Evolutionary conservation across 805 yeast genomes (phyloP).

Genomic region (Ogataea pini): DNA sequence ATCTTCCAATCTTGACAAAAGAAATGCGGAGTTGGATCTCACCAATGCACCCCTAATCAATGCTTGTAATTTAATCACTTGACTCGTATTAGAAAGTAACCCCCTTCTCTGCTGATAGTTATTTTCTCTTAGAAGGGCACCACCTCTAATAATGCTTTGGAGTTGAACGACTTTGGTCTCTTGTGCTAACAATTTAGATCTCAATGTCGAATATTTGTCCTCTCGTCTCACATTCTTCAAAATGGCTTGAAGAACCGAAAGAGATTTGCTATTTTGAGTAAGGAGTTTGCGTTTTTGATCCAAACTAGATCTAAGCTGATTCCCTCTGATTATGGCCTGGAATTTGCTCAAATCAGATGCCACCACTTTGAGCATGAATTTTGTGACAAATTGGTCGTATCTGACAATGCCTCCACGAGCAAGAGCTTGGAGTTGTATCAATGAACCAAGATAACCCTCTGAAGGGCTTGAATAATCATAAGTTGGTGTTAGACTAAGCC

Average conservation of each 20-base stretch:
- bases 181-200: conserved; percentile 16
- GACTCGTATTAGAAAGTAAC: conserved; percentile 25
- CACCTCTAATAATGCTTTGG: conserved; percentile 41
- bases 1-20: background rate
- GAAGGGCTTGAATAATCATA: background rate
- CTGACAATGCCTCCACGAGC: conserved; percentile 70
- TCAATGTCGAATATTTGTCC: conserved; percentile 20
- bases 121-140: conserved; percentile 21
- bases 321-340: conserved; percentile 56
- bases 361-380: conserved; percentile 60
- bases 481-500: conserved; percentile 14
- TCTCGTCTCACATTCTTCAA: conserved; percentile 33
- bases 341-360: conserved; percentile 49
- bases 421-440: conserved; percentile 59
- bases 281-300: conserved; percentile 18
- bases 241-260: conserved; percentile 43
- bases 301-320: conserved; percentile 33
- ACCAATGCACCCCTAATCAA: conserved; percentile 41
- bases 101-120: conserved; percentile 20
- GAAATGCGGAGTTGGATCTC: conserved; percentile 25
- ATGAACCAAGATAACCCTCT: conserved; percentile 9
- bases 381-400: conserved; percentile 61
- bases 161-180: conserved; percentile 30
- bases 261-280: conserved; percentile 29
- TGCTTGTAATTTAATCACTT: conserved; percentile 42